Evolutionary conservation across 1,284 basidiomycete genomes (phyloP).

Genomic region (Cystobasidium slooffiae): DNA sequence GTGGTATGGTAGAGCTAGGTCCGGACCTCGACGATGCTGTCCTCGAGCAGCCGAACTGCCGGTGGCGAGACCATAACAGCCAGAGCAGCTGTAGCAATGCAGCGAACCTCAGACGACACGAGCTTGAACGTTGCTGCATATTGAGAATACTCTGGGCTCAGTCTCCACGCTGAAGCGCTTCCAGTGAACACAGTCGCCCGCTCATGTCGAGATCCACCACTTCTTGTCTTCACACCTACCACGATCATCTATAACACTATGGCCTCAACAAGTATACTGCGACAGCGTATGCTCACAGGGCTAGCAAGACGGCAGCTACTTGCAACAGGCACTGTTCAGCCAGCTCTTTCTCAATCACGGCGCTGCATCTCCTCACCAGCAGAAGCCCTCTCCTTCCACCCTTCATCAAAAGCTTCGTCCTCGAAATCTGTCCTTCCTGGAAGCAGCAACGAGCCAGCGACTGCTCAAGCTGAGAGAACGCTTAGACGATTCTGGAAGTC

Average conservation of each 20-base stretch:
- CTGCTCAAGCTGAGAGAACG: slow-evolving; percentile 77
- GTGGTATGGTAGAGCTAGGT: no score
- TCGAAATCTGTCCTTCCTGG: slow-evolving; percentile 14
- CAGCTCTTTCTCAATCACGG: not conserved
- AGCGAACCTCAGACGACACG: no score
- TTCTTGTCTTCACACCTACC: slow-evolving; percentile 5
- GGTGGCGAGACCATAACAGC: no score
- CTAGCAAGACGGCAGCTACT: slow-evolving; percentile 26
- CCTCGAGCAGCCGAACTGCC: no score
- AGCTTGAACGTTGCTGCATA: no score
- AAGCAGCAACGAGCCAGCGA: slow-evolving; percentile 16
- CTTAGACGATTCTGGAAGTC: slow-evolving; percentile 89
- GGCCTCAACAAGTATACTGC: slow-evolving; percentile 4
- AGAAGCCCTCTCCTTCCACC: slow-evolving; percentile 41
- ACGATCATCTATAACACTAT: slow-evolving; percentile 6
- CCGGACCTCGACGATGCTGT: no score
- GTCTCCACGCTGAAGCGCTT: no score
- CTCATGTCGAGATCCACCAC: not conserved
- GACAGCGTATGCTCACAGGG: slow-evolving; percentile 22
- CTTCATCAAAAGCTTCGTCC: slow-evolving; percentile 14
- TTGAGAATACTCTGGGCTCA: no score
- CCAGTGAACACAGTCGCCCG: no score
- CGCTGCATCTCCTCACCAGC: slow-evolving; percentile 31
- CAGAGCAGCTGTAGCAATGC: no score
- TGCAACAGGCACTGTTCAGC: not conserved